These are phyloP conservation scores for Murraya koenigii DNA, from an alignment of 345 rosid genomes.

Conservation along the genomic window DNA sequence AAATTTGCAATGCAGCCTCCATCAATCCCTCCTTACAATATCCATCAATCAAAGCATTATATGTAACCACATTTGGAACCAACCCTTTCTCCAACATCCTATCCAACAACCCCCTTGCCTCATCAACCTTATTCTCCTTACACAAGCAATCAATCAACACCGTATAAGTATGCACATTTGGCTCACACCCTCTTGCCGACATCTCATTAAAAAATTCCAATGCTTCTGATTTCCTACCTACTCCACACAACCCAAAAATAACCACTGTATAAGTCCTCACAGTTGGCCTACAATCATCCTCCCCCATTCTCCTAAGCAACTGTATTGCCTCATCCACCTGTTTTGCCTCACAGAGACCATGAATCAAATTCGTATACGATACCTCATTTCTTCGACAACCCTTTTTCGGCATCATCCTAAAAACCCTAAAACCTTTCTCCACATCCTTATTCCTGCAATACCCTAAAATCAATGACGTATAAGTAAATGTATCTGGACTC, in stretches of 20 bases:
- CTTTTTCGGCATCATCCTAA: constrained; percentile 53
- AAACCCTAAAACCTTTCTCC: constrained; percentile 54
- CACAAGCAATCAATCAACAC: constrained; percentile 66
- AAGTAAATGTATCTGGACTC: constrained; percentile 65
- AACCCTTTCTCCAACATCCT: constrained; percentile 59
- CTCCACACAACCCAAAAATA: constrained; percentile 53
- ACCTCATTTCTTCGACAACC: constrained; percentile 75
- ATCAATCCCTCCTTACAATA: constrained; percentile 66
- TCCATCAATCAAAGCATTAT: constrained; percentile 81
- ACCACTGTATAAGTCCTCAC: constrained; percentile 81
- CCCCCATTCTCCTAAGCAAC: constrained; percentile 59
- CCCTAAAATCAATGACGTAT: constrained; percentile 76
- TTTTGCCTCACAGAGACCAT: constrained; percentile 71
- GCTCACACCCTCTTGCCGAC: constrained; percentile 61
- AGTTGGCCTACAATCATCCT: constrained; percentile 60
- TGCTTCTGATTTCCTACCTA: constrained; percentile 56
- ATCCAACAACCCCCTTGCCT: constrained; percentile 53
- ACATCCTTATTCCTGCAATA: constrained; percentile 73
- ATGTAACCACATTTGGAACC: constrained; percentile 66
- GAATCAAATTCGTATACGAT: constrained; percentile 69
- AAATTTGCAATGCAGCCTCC: constrained; percentile 59
- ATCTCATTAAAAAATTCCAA: constrained; percentile 54
- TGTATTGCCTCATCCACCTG: constrained; percentile 66
- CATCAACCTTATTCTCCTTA: constrained; percentile 53
- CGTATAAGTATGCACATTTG: constrained; percentile 73